Base-by-base conservation (phyloP, 495 filamentous ascomycete species). In the Aspergillus egyptiacus region DNA sequence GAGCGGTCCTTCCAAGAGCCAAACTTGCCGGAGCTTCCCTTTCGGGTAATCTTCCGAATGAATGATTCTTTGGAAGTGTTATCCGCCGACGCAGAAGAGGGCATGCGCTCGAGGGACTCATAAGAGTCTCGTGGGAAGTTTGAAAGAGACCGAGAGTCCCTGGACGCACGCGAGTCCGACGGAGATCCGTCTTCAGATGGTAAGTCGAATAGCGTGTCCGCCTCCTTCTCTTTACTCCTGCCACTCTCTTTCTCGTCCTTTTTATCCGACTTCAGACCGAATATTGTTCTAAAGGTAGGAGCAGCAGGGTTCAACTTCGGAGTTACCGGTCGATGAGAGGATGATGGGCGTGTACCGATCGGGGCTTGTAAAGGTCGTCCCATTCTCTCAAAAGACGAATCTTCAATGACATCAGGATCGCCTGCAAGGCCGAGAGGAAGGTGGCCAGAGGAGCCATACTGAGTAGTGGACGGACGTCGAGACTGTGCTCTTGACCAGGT, bases 21-120 rank as follows among this genome's bases (percentile, higher is more conserved):
- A 66, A 89, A 89, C 64, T 89, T 91, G 62, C 83, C 79, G 15
- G 85, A 86, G 65, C 83, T 87, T 46, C 85, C 79, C 60, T 91
- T 91, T 38, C 86, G 82, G 18, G 86, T 83, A 50, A 91, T 78
- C 59, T 87, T 85, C 50, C 82, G 77, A 53, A 83, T 78, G 32
- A 89, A 76, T 3, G 80, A 78, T 55, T 82, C 80, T 54, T 80
- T 81, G 2, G 76, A 71, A 9, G 71, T 60, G 33, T 79, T 75
- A 35, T 91, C 86, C 13, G 79, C 77, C 9, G 82, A 79, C 0
- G 80, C 78, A 39, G 81, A 80, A 49, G 84, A 86, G 34, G 79
- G 77, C 30, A 83, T 73, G 39, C 76, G 75, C 34, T 89, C 86
- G 25, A 89, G 66, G n/a, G 83, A 86, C 50, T 89, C 86, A 46